A percentile compares a stretch with the other conserved stretches of the same genome.
Conservation (phyloP, 2,329 filamentous ascomycete genomes). For the Colletotrichum orbiculare region DNA sequence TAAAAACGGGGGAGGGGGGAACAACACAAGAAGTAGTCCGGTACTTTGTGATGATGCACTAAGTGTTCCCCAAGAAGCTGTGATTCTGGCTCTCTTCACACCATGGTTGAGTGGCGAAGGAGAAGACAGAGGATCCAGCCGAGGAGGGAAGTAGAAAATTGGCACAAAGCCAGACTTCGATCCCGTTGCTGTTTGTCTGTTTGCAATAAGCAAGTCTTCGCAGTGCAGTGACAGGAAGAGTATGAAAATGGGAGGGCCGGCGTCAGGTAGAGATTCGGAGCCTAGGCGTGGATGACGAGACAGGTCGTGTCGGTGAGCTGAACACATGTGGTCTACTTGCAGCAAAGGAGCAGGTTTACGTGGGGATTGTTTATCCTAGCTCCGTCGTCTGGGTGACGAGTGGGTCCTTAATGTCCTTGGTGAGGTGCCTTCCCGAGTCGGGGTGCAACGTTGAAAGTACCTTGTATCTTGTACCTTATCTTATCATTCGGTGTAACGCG, state of each 20-base stretch:
- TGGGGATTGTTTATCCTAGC: conserved; percentile 34
- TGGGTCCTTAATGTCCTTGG: conserved; percentile 8
- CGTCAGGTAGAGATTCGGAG: too few species aligned
- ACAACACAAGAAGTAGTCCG: conserved; percentile 8
- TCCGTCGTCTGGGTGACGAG: conserved; percentile 29
- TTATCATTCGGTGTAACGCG: conserved; percentile 28
- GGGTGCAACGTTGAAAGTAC: background rate
- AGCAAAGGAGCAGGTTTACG: conserved; percentile 10
- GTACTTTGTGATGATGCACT: conserved; percentile 18
- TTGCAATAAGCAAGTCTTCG: conserved; percentile 16
- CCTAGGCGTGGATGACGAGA: too few species aligned
- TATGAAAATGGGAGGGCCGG: too few species aligned
- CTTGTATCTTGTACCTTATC: conserved; percentile 4
- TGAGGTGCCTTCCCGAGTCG: conserved; percentile 11
- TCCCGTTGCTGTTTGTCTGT: conserved; percentile 21
- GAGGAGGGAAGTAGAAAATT: conserved; percentile 8
- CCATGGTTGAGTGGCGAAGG: conserved; percentile 21
- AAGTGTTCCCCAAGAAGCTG: conserved; percentile 23
- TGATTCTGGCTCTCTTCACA: conserved; percentile 16
- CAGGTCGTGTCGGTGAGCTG: conserved; percentile 32
- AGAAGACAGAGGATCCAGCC: conserved; percentile 8
- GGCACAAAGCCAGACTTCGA: conserved; percentile 27
- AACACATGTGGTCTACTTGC: conserved; percentile 19
- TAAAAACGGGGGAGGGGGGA: conserved; percentile 5
- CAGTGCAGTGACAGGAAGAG: too few species aligned